These are phyloP conservation scores for Pythium brachiatum DNA, from an alignment of 352 stramenopile species.

Conservation along the genomic window DNA sequence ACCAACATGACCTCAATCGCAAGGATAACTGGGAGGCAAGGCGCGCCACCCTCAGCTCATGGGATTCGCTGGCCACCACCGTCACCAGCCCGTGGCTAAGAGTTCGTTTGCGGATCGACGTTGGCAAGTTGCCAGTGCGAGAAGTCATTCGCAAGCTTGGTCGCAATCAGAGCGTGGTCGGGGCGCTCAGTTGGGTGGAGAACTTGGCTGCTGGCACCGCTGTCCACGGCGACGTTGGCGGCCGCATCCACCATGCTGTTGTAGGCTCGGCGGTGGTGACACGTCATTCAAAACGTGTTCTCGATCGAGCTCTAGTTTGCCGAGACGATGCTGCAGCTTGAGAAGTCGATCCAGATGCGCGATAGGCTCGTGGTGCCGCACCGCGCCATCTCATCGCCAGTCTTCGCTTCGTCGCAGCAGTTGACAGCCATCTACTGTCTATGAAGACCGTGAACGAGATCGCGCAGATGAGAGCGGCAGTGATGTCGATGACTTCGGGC, in stretches of 20 bases:
- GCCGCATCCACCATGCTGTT: too few species aligned
- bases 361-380: constrained; percentile 43
- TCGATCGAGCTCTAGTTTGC: constrained; percentile 65
- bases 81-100: too few species aligned
- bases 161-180: too few species aligned
- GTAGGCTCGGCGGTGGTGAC: too few species aligned
- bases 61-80: neutral
- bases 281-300: constrained; percentile 53
- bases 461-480: neutral
- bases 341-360: constrained; percentile 60
- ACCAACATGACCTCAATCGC: too few species aligned
- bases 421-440: neutral
- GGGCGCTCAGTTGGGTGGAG: too few species aligned
- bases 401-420: neutral
- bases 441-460: constrained; percentile 10
- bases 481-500: neutral
- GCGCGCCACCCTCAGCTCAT: neutral
- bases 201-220: too few species aligned
- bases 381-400: neutral
- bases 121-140: too few species aligned
- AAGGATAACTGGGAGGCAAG: too few species aligned
- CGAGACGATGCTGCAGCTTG: constrained; percentile 68
- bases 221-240: too few species aligned
- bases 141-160: too few species aligned
- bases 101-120: too few species aligned